These are phyloP conservation scores for Sporisorium sorghi DNA, from an alignment of 1,284 basidiomycete species.

Conservation along the genomic window DNA sequence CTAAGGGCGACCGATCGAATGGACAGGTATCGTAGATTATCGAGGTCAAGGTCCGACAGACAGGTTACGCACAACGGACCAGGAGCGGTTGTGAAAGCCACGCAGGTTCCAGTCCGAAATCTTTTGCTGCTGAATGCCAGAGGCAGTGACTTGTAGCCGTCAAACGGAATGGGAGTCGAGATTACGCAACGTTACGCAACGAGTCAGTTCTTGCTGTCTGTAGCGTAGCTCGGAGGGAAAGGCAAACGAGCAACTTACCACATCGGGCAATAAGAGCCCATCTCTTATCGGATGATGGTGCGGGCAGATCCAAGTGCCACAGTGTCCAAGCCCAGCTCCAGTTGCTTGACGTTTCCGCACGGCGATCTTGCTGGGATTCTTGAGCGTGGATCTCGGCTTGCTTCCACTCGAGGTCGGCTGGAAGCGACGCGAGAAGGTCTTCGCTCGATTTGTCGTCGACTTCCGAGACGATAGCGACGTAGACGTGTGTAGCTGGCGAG, in stretches of 20 bases:
- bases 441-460: not conserved
- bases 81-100: constrained; percentile 52
- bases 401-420: constrained; percentile 21
- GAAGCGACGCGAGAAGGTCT: constrained; percentile 24
- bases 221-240: not conserved
- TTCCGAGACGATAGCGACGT: constrained; percentile 21
- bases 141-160: constrained; percentile 24
- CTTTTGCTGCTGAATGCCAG: constrained; percentile 45
- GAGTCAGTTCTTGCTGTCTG: not conserved
- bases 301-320: constrained; percentile 32
- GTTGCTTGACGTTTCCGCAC: constrained; percentile 2
- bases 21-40: too few relatives aligned
- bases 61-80: constrained; percentile 50
- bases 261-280: constrained; percentile 41
- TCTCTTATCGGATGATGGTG: not conserved
- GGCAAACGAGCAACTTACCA: constrained; percentile 21
- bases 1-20: too few relatives aligned
- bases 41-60: too few relatives aligned
- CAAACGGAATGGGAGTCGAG: too few relatives aligned
- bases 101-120: constrained; percentile 52
- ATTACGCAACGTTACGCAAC: not conserved
- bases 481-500: constrained; percentile 22
- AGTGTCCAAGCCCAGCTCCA: constrained; percentile 56
- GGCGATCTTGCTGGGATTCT: not conserved
- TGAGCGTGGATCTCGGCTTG: constrained; percentile 18